Conservation (phyloP, 805 yeast species). For the Metschnikowia similis region DNA sequence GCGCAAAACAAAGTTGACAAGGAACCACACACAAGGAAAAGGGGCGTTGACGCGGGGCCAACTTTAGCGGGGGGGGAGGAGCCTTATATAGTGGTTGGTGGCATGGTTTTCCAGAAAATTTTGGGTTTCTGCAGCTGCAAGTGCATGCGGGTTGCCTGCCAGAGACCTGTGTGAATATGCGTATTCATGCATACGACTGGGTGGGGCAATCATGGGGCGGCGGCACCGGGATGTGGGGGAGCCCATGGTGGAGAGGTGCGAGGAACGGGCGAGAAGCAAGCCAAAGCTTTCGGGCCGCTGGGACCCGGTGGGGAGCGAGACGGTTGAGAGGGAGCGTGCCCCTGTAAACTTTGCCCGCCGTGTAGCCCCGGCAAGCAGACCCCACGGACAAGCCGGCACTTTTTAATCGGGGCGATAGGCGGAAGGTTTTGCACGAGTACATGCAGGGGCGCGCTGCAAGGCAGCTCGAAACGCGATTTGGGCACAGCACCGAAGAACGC, state of each 20-base stretch:
- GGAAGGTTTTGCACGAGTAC: not conserved
- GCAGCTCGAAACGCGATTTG: not conserved
- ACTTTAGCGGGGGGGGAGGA: not conserved
- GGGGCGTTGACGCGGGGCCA: not conserved
- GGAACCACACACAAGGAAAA: not conserved
- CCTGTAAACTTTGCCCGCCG: not conserved
- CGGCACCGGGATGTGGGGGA: not conserved
- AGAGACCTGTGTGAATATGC: not conserved
- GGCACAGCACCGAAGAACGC: not conserved
- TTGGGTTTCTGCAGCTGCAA: slow-evolving; percentile 1
- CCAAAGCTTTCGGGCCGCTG: no score
- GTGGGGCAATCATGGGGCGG: slow-evolving; percentile 4
- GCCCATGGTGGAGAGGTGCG: no score
- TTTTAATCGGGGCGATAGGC: not conserved
- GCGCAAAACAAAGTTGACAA: not conserved
- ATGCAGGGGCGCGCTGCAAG: not conserved
- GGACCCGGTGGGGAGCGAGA: not conserved
- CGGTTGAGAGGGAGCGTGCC: not conserved
- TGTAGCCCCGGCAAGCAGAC: not conserved
- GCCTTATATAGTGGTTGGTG: slow-evolving; percentile 1
- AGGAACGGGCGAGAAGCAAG: no score
- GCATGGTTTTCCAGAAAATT: not conserved
- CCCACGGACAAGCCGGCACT: slow-evolving; percentile 2
- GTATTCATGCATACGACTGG: not conserved
- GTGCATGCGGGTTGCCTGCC: not conserved